Percentiles rank a stretch among this genome's conserved stretches.
Conservation (phyloP, 805 yeast species). For the Cyberlindnera mycetangii region DNA sequence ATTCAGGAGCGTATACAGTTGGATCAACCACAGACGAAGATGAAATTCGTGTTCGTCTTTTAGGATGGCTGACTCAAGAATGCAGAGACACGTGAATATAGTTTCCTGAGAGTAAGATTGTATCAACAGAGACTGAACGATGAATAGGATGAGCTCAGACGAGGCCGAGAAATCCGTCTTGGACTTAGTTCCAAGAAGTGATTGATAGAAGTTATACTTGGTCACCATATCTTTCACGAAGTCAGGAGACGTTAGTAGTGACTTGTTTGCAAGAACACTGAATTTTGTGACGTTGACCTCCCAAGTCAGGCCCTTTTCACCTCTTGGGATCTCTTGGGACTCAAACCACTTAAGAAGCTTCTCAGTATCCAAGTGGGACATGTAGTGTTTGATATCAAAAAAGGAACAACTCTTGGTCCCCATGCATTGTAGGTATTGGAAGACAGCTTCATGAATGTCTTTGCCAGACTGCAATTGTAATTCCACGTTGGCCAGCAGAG, state of each 20-base stretch:
- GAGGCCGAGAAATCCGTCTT: slow-evolving; percentile 71
- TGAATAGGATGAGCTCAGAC: slow-evolving; percentile 60
- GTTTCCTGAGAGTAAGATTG: slow-evolving; percentile 24
- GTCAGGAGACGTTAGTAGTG: slow-evolving; percentile 20
- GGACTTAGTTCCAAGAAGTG: slow-evolving; percentile 37
- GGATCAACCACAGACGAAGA: slow-evolving; percentile 66
- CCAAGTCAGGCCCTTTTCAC: slow-evolving; percentile 26
- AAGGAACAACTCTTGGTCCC: slow-evolving; percentile 64
- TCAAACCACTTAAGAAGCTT: slow-evolving; percentile 25
- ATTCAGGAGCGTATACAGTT: slow-evolving; percentile 59
- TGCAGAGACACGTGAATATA: slow-evolving; percentile 41
- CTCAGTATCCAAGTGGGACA: slow-evolving; percentile 10
- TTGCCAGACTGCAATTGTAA: slow-evolving; percentile 28
- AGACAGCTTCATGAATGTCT: slow-evolving; percentile 28
- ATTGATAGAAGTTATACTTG: slow-evolving; percentile 39
- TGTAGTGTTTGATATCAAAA: slow-evolving; percentile 49
- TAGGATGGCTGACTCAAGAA: slow-evolving; percentile 54
- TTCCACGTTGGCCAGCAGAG: slow-evolving; percentile 52
- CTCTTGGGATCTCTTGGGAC: slow-evolving; percentile 19
- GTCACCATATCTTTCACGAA: slow-evolving; percentile 34
- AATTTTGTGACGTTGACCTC: slow-evolving; percentile 49
- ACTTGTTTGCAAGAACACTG: slow-evolving; percentile 31
- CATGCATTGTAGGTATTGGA: slow-evolving; percentile 38
- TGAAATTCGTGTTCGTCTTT: slow-evolving; percentile 73
- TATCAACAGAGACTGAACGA: slow-evolving; percentile 38